phyloP scores from a whole-genome alignment of 1,139 yeast species.

The Hemisphaericaspora xylofermentans region DNA sequence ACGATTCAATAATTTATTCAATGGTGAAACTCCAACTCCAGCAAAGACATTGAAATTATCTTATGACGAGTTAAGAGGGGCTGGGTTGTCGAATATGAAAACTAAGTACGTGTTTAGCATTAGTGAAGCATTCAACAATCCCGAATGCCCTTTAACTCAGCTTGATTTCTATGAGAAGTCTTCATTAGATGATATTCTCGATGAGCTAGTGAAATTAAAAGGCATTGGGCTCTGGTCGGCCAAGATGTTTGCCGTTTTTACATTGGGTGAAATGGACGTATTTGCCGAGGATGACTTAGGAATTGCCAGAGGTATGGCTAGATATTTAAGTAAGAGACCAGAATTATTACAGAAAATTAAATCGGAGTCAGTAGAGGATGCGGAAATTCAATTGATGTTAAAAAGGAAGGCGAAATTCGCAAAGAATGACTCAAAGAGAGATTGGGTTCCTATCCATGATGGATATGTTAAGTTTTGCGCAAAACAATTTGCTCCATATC shows the following conservation, averaged over 20 bases:
- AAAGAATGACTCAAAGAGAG: constrained; percentile 43
- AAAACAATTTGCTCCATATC: constrained; percentile 60
- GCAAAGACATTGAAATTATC: constrained; percentile 38
- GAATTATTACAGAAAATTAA: constrained; percentile 45
- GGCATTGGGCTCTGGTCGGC: constrained; percentile 94
- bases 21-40: constrained; percentile 53
- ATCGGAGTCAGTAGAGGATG: constrained; percentile 28
- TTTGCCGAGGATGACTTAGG: constrained; percentile 84
- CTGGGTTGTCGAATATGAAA: constrained; percentile 74
- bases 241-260: constrained; percentile 79
- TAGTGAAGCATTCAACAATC: constrained; percentile 53
- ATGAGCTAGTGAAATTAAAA: constrained; percentile 57
- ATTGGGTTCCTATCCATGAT: constrained; percentile 65
- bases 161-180: constrained; percentile 36
- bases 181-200: constrained; percentile 49
- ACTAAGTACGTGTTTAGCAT: constrained; percentile 62
- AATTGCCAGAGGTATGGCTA: constrained; percentile 74
- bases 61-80: constrained; percentile 51
- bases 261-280: constrained; percentile 62
- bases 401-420: constrained; percentile 39
- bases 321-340: constrained; percentile 59
- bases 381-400: constrained; percentile 27
- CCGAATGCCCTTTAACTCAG: constrained; percentile 36
- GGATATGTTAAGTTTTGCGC: constrained; percentile 58
- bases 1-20: constrained; percentile 42